Percentiles rank a stretch among this genome's conserved stretches.
These are phyloP conservation scores for Dothideomycetidae sp. DNA, from an alignment of 2,329 filamentous ascomycete species.

Conservation along the genomic window DNA sequence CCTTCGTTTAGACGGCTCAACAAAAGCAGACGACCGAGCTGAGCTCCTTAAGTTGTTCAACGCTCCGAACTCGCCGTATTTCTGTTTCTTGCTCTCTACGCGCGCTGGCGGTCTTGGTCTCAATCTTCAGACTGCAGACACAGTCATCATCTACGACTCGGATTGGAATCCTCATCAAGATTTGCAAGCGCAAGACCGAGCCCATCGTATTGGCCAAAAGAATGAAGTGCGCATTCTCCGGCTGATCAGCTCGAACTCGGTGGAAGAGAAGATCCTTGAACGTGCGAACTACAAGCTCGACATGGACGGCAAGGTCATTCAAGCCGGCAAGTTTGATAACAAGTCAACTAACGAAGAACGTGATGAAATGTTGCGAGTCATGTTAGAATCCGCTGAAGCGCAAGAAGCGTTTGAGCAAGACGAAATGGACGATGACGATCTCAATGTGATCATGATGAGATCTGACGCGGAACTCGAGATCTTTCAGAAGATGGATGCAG, in stretches of 20 bases:
- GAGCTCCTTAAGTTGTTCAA: slow-evolving; percentile 85
- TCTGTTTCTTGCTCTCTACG: slow-evolving; percentile 96
- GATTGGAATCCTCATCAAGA: slow-evolving; percentile 99
- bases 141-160: slow-evolving; percentile 98
- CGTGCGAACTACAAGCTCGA: slow-evolving; percentile 95
- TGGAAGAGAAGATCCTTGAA: slow-evolving; percentile 97
- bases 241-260: slow-evolving; percentile 89
- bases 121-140: slow-evolving; percentile 94
- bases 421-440: slow-evolving; percentile 96
- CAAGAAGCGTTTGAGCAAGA: slow-evolving; percentile 68
- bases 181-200: slow-evolving; percentile 97
- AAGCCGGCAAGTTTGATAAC: slow-evolving; percentile 98
- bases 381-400: slow-evolving; percentile 66
- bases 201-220: slow-evolving; percentile 99
- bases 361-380: slow-evolving; percentile 87
- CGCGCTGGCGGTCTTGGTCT: slow-evolving; percentile 95
- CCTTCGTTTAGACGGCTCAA: slow-evolving; percentile 86
- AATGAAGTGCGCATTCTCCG: slow-evolving; percentile 95
- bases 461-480: slow-evolving; percentile 61
- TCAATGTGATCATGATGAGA: slow-evolving; percentile 88
- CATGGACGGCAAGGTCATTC: slow-evolving; percentile 99
- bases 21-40: slow-evolving; percentile 92
- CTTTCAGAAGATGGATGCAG: slow-evolving; percentile 74
- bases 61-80: slow-evolving; percentile 76
- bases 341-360: slow-evolving; percentile 97